phyloP scores from a whole-genome alignment of 371 early-diverging fungal species.

The Quaeritorhiza haematococci region DNA sequence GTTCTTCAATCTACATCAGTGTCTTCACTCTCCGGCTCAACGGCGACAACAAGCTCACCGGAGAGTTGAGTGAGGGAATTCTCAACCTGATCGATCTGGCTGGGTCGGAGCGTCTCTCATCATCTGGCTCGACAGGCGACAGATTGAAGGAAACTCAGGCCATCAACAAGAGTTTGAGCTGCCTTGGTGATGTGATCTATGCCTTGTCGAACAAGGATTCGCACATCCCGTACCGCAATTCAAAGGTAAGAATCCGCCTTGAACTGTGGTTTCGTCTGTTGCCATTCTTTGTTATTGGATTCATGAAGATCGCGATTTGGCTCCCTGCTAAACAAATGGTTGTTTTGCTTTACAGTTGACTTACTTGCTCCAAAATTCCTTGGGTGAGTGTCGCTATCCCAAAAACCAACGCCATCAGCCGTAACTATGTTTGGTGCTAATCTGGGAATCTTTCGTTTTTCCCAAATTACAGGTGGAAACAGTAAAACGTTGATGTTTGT shows the following conservation, averaged over 20 bases:
- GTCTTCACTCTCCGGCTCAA: constrained; percentile 79
- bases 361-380: constrained; percentile 83
- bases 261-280: too few relatives aligned
- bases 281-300: neutral
- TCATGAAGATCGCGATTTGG: neutral
- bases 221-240: constrained; percentile 96
- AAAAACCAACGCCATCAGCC: too few relatives aligned
- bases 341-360: constrained; percentile 57
- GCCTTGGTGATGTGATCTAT: constrained; percentile 91
- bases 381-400: constrained; percentile 55
- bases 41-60: constrained; percentile 67
- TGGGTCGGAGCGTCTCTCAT: constrained; percentile 90
- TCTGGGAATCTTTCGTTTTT: constrained; percentile 6
- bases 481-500: constrained; percentile 99
- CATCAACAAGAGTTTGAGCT: constrained; percentile 93
- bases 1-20: constrained; percentile 25
- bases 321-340: neutral
- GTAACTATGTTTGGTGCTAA: neutral
- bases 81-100: constrained; percentile 95
- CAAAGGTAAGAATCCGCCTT: constrained; percentile 74
- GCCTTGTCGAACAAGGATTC: constrained; percentile 79
- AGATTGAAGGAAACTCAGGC: constrained; percentile 92
- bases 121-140: constrained; percentile 86
- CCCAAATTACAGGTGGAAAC: constrained; percentile 60
- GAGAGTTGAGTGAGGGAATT: constrained; percentile 67